A percentile compares a stretch with the other conserved stretches of the same genome.
These are phyloP conservation scores for Spathaspora sp. DNA, from an alignment of 805 yeast genomes.

Conservation along the genomic window DNA sequence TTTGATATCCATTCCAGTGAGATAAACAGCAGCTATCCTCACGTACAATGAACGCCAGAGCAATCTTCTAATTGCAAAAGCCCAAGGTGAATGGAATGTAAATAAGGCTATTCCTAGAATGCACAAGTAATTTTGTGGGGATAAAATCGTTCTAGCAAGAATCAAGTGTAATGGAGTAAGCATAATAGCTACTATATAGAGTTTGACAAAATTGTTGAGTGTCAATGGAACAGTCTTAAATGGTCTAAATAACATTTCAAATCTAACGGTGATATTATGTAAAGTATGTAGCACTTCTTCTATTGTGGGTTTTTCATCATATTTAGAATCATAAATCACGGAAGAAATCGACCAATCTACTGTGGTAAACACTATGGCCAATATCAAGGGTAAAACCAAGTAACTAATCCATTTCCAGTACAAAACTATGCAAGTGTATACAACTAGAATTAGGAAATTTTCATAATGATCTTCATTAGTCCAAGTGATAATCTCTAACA, in stretches of 20 bases:
- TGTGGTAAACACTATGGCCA: slow-evolving; percentile 34
- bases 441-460: slow-evolving; percentile 40
- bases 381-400: slow-evolving; percentile 36
- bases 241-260: slow-evolving; percentile 39
- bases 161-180: slow-evolving; percentile 44
- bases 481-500: slow-evolving; percentile 50
- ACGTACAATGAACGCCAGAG: slow-evolving; percentile 49
- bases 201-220: slow-evolving; percentile 22
- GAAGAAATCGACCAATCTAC: slow-evolving; percentile 44
- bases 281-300: slow-evolving; percentile 49
- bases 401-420: slow-evolving; percentile 40
- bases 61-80: slow-evolving; percentile 40
- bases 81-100: slow-evolving; percentile 48
- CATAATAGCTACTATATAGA: slow-evolving; percentile 26
- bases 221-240: slow-evolving; percentile 26
- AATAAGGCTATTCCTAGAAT: slow-evolving; percentile 33
- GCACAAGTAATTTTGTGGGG: slow-evolving; percentile 33
- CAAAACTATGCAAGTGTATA: slow-evolving; percentile 35
- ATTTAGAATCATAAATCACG: slow-evolving; percentile 37
- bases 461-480: slow-evolving; percentile 48
- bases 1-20: slow-evolving; percentile 39
- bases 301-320: slow-evolving; percentile 46
- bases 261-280: slow-evolving; percentile 43
- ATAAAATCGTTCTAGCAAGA: slow-evolving; percentile 28
- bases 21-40: slow-evolving; percentile 31